Evolutionary conservation across 805 yeast genomes (phyloP), one percentile per base, ranked within the genome.

Genomic region (Candida michaelii): DNA sequence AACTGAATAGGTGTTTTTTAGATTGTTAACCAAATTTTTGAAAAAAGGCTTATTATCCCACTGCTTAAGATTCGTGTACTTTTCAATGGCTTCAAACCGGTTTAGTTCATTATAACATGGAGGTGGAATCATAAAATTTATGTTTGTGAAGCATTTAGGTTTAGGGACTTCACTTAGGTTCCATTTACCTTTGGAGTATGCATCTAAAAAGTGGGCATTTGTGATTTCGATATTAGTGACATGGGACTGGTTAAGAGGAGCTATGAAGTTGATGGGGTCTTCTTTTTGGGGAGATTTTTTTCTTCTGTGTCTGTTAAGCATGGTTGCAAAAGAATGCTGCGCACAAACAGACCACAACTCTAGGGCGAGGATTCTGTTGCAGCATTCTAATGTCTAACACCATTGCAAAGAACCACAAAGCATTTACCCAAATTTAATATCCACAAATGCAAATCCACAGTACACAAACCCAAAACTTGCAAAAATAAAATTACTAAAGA

Each of bases 91-190:
- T 39, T 65, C 67, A 15, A 67, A 54, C 39, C 87, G 62, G 10
- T 58, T 47, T 1, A 59, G 49, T 51, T 84, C 89, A 35, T 72
- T 60, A 49, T 71, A 71, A 34, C 78, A 67, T 16, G 73, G 79
- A 0, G 91, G 91, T 0, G 90, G 80, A 21, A 71, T 66, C 63
- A 83, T 65, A 40, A 79, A 62, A 2, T 78, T 77, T 4, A 61
- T 56, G 16, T 47, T 47, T 15, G 65, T 55, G 43, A 79, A 69
- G 47, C 82, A 76, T 0, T 73, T 60, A 0, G 91, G 91, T 39
- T 80, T 65, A 2, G 74, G 71, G 2, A 82, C 74, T 14, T 63
- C 64, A 0, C 83, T 76, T 6, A 81, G 54, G 44, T 79, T 79
- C 77, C 79, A 71, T 49, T 72, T 75, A 2, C 82, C 83, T 48